phyloP scores from a whole-genome alignment of 2,329 filamentous ascomycete genomes.

The Alternaria rosae region DNA sequence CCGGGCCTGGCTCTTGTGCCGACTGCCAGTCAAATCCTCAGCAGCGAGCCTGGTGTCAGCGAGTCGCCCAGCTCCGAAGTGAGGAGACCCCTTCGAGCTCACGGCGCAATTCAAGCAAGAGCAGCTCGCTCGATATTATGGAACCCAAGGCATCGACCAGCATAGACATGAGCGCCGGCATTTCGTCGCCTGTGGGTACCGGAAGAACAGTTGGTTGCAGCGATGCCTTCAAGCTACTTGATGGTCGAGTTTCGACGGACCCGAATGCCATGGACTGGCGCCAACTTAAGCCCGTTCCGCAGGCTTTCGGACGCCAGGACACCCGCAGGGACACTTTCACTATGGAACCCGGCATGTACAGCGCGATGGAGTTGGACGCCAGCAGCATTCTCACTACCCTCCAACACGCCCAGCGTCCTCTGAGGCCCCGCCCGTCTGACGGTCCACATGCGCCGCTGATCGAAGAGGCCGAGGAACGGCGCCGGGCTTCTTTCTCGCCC shows the following conservation, averaged over 20 bases:
- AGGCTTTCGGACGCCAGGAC: slow-evolving; percentile 17
- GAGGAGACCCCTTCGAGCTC: slow-evolving; percentile 25
- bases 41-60: slow-evolving; percentile 46
- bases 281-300: slow-evolving; percentile 37
- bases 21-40: slow-evolving; percentile 46
- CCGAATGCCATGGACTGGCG: slow-evolving; percentile 40
- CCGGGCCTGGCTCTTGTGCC: slow-evolving; percentile 44
- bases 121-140: slow-evolving; percentile 31
- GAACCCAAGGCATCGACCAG: slow-evolving; percentile 37
- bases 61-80: slow-evolving; percentile 39
- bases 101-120: slow-evolving; percentile 33
- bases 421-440: slow-evolving; percentile 40
- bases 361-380: slow-evolving; percentile 47
- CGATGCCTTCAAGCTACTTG: slow-evolving; percentile 46
- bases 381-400: slow-evolving; percentile 48
- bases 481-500: slow-evolving; percentile 33
- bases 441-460: slow-evolving; percentile 41
- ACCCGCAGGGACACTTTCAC: slow-evolving; percentile 33
- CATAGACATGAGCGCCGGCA: slow-evolving; percentile 24
- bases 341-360: slow-evolving; percentile 41
- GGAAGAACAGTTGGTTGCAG: slow-evolving; percentile 43
- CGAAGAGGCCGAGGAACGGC: slow-evolving; percentile 36
- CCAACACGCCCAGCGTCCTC: slow-evolving; percentile 37
- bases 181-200: slow-evolving; percentile 18
- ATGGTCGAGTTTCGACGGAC: slow-evolving; percentile 44